Base-by-base conservation (phyloP, 106 monocot species). In the Dioscorea dumetorum region DNA sequence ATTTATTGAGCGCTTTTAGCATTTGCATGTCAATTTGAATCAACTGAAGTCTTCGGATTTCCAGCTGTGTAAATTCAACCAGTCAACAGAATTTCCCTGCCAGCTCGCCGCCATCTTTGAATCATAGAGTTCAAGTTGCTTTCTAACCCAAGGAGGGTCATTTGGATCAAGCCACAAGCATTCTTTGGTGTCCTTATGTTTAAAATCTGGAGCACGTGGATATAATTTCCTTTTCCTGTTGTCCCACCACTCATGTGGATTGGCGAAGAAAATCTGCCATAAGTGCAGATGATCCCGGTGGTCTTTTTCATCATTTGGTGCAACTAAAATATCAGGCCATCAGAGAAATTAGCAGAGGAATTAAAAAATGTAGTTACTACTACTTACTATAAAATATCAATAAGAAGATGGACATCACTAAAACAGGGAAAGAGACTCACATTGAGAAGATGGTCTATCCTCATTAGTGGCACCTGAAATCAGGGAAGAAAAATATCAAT, bases 221-320 rank as follows among this genome's bases (percentile, higher is more conserved):
- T 61, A 51, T 24, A 9, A 59, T 53, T 87, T 90, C 0, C 8
- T 22, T 21, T 67, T 50, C 69, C 94, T 76, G 64, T 85, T 87
- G 65, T 94, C 94, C 94, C 90, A 81, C 94, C 94, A 94, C 74
- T 90, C 94, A 41, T 63, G 20, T 49, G 90, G 90, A 66, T 48
- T 87, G 11, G 84, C 72, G 64, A 94, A 90, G 72, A 94, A 94
- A n/a, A 90, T 31, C 70, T 94, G 94, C 94, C 94, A 94, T 50
- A 94, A 70, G 21, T 49, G 61, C 12, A 84, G 64, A 17, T 81
- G 75, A 0, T 75, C 84, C 62, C 59, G 64, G 18, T 19, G n/a
- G n/a, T 61, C 18, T 5, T 75, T 66, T 48, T 78, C 90, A 24
- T 49, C 4, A 48, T 62, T 23, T 18, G 19, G 12, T 65, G 70